These are phyloP conservation scores for Phlebiopsis flavidoalba DNA, from an alignment of 768 basidiomycete species.

Conservation along the genomic window DNA sequence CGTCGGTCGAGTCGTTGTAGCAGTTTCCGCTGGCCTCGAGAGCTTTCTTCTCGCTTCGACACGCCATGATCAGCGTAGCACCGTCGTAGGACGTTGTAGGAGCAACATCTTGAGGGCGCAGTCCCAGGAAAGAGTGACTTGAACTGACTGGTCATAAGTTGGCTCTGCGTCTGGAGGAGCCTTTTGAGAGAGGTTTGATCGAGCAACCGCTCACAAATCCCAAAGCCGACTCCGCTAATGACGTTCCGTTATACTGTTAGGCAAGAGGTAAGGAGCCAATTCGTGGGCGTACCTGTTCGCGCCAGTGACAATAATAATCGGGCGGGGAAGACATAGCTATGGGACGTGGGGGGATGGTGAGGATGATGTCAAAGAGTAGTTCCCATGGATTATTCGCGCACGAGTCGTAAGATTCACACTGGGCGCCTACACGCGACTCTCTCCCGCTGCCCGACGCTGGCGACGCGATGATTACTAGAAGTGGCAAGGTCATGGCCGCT, in stretches of 20 bases:
- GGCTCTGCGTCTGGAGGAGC: constrained; percentile 48
- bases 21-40: constrained; percentile 54
- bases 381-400: background rate
- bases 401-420: background rate
- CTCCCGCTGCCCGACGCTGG: background rate
- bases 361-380: background rate
- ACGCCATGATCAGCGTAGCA: constrained; percentile 76
- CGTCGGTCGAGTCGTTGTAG: constrained; percentile 49
- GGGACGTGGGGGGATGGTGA: background rate
- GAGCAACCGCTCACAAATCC: constrained; percentile 76
- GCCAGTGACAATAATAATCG: constrained; percentile 30
- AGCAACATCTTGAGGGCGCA: constrained; percentile 11
- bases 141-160: too few relatives aligned
- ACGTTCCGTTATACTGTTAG: background rate
- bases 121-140: constrained; percentile 20
- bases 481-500: too few relatives aligned
- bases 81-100: constrained; percentile 37
- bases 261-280: background rate
- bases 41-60: constrained; percentile 61
- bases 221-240: constrained; percentile 75
- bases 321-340: constrained; percentile 13
- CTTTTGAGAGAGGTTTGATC: constrained; percentile 53
- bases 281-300: constrained; percentile 28
- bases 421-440: background rate
- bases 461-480: too few relatives aligned